Percentiles rank a stretch among this genome's conserved stretches.
phyloP scores from a whole-genome alignment of 176 grass and related monocot species.

The Rhynchospora breviuscula region DNA sequence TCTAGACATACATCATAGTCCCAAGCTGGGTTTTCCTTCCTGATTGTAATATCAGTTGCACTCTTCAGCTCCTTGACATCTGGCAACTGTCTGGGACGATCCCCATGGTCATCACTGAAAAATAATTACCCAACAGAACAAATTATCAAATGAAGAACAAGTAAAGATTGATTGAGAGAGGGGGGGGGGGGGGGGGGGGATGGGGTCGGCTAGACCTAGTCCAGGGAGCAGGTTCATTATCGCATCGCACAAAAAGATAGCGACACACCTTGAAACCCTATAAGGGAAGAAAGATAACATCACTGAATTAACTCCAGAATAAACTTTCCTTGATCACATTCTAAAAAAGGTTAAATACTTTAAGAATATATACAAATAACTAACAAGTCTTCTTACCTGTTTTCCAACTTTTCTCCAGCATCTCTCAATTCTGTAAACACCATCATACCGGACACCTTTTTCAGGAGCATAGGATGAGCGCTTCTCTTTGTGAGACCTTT shows the following conservation, averaged over 20 bases:
- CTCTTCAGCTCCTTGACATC: slow-evolving; percentile 64
- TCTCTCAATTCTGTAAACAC: slow-evolving; percentile 85
- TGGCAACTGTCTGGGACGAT: slow-evolving; percentile 67
- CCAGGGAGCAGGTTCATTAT: slow-evolving; percentile 94
- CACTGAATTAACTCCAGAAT: too few relatives aligned
- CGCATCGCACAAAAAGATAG: slow-evolving; percentile 91
- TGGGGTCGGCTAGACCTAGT: slow-evolving; percentile 46
- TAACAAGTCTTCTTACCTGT: slow-evolving; percentile 41
- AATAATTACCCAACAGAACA: neutral
- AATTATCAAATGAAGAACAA: neutral
- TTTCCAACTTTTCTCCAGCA: slow-evolving; percentile 85
- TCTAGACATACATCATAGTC: slow-evolving; percentile 57
- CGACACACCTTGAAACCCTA: slow-evolving; percentile 89
- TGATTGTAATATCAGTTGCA: slow-evolving; percentile 53
- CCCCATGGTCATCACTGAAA: slow-evolving; percentile 72
- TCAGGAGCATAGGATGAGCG: slow-evolving; percentile 91
- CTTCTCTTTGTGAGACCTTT: slow-evolving; percentile 93
- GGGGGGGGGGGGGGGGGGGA: neutral
- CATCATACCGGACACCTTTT: slow-evolving; percentile 72
- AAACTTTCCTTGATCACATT: neutral
- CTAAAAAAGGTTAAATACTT: neutral
- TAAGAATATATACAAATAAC: neutral
- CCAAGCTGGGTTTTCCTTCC: slow-evolving; percentile 67
- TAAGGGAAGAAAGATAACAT: slow-evolving; percentile 11
- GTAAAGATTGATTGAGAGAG: neutral